Evolutionary conservation across 2,329 filamentous ascomycete species (phyloP).

Genomic region (Diaporthe sp.): DNA sequence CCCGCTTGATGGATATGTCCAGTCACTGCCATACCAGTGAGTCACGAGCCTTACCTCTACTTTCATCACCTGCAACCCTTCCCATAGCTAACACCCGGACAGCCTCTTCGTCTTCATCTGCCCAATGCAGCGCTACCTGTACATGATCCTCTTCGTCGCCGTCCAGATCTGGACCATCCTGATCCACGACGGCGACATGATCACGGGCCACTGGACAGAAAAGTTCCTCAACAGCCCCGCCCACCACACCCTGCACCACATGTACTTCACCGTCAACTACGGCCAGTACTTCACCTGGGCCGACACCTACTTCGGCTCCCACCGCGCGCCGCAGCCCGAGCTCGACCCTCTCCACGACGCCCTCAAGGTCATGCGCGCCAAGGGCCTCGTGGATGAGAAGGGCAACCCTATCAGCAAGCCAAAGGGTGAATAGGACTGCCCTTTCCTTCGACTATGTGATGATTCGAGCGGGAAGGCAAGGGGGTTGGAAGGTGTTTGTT

Average conservation of each 20-base stretch:
- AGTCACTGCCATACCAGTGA: conserved; percentile 61
- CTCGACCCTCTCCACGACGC: conserved; percentile 60
- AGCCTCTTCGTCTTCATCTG: conserved; percentile 59
- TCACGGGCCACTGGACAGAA: conserved; percentile 59
- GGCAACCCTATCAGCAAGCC: conserved; percentile 54
- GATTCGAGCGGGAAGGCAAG: background rate
- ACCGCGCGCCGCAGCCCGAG: conserved; percentile 56
- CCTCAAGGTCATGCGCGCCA: conserved; percentile 57
- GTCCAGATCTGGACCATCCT: conserved; percentile 64
- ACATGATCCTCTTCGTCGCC: conserved; percentile 56
- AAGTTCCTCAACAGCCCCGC: conserved; percentile 62
- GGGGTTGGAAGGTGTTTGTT: background rate
- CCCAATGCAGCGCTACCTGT: conserved; percentile 60
- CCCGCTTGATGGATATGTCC: conserved; percentile 59
- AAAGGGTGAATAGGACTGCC: conserved; percentile 40
- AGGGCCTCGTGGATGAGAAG: conserved; percentile 58
- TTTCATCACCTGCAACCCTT: too few relatives aligned
- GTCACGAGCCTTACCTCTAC: conserved; percentile 34
- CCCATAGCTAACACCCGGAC: conserved; percentile 31
- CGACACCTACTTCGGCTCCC: conserved; percentile 58
- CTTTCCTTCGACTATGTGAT: background rate
- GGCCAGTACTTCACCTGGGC: conserved; percentile 64
- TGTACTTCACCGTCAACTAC: conserved; percentile 64
- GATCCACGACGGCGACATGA: conserved; percentile 64
- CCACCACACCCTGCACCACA: conserved; percentile 62